Percentiles rank a stretch among this genome's conserved stretches.
phyloP scores from a whole-genome alignment of 495 filamentous ascomycete genomes.

The Penicillium maclennaniae region DNA sequence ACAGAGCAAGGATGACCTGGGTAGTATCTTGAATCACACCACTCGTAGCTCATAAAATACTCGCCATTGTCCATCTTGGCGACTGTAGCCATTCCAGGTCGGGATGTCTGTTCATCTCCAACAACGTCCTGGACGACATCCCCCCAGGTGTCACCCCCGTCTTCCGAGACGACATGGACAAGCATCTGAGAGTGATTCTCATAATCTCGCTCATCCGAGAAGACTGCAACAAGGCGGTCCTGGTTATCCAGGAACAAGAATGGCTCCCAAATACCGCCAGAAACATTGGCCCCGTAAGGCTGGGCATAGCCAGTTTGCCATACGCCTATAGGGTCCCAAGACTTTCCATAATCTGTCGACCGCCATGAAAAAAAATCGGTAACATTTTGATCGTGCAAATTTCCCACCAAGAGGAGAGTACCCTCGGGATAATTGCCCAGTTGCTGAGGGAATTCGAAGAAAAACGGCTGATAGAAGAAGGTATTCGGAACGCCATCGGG shows the following conservation, averaged over 20 bases:
- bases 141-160: conserved; percentile 4
- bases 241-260: conserved; percentile 2
- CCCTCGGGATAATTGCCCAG: conserved; percentile 4
- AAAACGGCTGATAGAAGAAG: no score
- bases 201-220: conserved; percentile 3
- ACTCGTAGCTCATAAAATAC: no score
- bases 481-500: no score
- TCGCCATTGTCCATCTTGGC: conserved; percentile 7
- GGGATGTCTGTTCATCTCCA: no score
- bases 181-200: conserved; percentile 1
- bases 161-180: conserved; percentile 2
- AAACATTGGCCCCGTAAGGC: no score
- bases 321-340: background rate
- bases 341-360: background rate
- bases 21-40: no score
- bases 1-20: no score
- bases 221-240: background rate
- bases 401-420: conserved; percentile 3
- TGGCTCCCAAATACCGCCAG: conserved; percentile 5
- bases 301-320: no score
- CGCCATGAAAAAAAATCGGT: conserved; percentile 5
- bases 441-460: no score
- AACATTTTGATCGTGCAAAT: background rate
- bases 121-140: background rate
- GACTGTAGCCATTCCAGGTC: conserved; percentile 7